Percentiles rank a stretch among this genome's conserved stretches.
phyloP scores from a whole-genome alignment of 805 yeast genomes.

The Candida sithepensis region DNA sequence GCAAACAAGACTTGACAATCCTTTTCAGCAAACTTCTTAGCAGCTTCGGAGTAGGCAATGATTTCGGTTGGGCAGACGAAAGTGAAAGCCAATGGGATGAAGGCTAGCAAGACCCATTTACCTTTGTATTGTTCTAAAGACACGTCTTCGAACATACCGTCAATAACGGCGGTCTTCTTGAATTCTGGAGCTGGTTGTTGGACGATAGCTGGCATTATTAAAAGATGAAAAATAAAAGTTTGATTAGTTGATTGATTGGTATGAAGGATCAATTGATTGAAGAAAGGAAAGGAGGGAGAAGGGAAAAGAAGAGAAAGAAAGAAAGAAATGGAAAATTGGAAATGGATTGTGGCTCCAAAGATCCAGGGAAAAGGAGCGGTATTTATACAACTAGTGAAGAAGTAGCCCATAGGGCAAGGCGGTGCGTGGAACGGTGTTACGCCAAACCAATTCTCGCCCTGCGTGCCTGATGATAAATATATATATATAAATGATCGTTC shows the following conservation, averaged over 20 bases:
- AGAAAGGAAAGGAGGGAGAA: not conserved
- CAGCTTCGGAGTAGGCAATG: conserved; percentile 97
- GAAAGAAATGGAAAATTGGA: not conserved
- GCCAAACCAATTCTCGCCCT: too few species aligned
- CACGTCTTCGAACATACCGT: conserved; percentile 94
- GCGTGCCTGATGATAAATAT: too few species aligned
- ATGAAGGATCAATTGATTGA: not conserved
- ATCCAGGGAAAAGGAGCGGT: not conserved
- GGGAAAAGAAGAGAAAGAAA: not conserved
- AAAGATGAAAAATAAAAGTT: too few species aligned
- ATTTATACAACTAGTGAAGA: too few species aligned
- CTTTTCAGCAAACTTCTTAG: conserved; percentile 80
- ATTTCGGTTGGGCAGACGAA: conserved; percentile 99
- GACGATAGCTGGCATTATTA: conserved; percentile 78
- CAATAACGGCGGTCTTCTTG: conserved; percentile 95
- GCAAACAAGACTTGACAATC: conserved; percentile 90
- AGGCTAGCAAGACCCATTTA: conserved; percentile 95
- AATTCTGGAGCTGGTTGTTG: conserved; percentile 96
- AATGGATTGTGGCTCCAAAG: not conserved
- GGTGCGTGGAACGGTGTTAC: too few species aligned
- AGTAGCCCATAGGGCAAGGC: too few species aligned
- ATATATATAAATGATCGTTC: too few species aligned
- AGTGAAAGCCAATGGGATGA: conserved; percentile 98
- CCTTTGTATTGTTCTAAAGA: conserved; percentile 95
- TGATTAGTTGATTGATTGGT: not conserved